Base-by-base conservation (phyloP, 306 rosid genomes). In the Citrullus colocynthis region DNA sequence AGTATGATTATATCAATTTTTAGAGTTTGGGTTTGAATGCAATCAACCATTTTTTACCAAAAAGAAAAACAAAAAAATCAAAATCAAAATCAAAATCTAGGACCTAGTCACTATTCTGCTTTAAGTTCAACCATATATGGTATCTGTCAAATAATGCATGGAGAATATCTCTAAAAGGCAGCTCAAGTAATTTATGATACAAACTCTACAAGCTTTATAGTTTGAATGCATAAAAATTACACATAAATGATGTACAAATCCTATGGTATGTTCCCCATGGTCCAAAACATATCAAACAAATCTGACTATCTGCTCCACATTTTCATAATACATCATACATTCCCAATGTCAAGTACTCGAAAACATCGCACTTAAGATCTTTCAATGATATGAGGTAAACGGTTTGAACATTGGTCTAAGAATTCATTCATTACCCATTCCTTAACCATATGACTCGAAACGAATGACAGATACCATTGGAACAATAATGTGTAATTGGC, bases 231-330 rank as follows among this genome's bases (percentile, higher is more conserved):
- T 54, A 44, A 77, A 41, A 42, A 62, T 73, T 83, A 79, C 70
- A 83, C 67, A 78, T 17, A 41, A 79, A 69, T 71, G 82, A 81
- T 85, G 54, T 82, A 88, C 86, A 87, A 81, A 82, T 79, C 13
- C 60, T 64, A 81, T 51, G 30, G 60, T 80, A 78, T 82, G 76
- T 72, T 54, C 71, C 79, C 67, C 82, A 81, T 24, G 82, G 30
- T 69, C 72, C 80, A 83, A 81, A 79, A 9, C 82, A 87, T 67
- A 85, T 77, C 60, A 51, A 83, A 77, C 74, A 78, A 65, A 34
- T 66, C 58, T 65, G 52, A 48, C 56, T 30, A 79, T 81, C 42
- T 49, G 78, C 41, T 76, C 86, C 86, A 82, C 77, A 76, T 63
- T 57, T 77, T 85, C 77, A 54, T 57, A 88, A 63, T 56, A 30